phyloP scores from a whole-genome alignment of 2,329 filamentous ascomycete species.

The Hymenotorrendiella dingleyae region DNA sequence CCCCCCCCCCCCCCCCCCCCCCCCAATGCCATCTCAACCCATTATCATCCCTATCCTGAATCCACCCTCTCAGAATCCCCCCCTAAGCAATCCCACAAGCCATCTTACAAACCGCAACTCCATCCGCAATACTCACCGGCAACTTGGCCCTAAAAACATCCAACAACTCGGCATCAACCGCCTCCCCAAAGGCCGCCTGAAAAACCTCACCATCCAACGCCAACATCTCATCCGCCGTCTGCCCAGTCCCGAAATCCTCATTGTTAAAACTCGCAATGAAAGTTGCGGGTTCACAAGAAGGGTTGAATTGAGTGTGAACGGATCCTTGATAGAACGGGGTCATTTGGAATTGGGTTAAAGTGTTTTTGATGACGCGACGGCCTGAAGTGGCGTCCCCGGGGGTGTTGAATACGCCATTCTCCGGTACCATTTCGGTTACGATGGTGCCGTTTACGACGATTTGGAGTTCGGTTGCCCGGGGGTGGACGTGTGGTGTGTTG shows the following conservation, averaged over 20 bases:
- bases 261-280: slow-evolving; percentile 45
- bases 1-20: too few species aligned
- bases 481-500: slow-evolving; percentile 52
- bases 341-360: slow-evolving; percentile 40
- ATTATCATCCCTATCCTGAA: not conserved
- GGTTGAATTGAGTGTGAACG: slow-evolving; percentile 52
- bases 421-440: slow-evolving; percentile 46
- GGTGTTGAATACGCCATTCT: slow-evolving; percentile 40
- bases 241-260: slow-evolving; percentile 48
- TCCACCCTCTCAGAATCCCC: too few species aligned
- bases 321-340: slow-evolving; percentile 49
- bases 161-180: slow-evolving; percentile 41
- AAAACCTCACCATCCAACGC: slow-evolving; percentile 41
- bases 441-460: slow-evolving; percentile 44
- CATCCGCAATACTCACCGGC: slow-evolving; percentile 44
- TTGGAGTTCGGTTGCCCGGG: slow-evolving; percentile 47
- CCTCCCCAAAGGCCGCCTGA: slow-evolving; percentile 40
- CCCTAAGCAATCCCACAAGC: slow-evolving; percentile 40
- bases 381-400: slow-evolving; percentile 29
- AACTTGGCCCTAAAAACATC: slow-evolving; percentile 38
- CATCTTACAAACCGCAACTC: slow-evolving; percentile 47
- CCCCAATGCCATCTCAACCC: not conserved
- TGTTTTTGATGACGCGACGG: slow-evolving; percentile 36
- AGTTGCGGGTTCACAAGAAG: slow-evolving; percentile 43
- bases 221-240: slow-evolving; percentile 45